A percentile compares a stretch with the other conserved stretches of the same genome.
Conservation (phyloP, 495 filamentous ascomycete genomes). For the Penicillium bialowiezense region DNA sequence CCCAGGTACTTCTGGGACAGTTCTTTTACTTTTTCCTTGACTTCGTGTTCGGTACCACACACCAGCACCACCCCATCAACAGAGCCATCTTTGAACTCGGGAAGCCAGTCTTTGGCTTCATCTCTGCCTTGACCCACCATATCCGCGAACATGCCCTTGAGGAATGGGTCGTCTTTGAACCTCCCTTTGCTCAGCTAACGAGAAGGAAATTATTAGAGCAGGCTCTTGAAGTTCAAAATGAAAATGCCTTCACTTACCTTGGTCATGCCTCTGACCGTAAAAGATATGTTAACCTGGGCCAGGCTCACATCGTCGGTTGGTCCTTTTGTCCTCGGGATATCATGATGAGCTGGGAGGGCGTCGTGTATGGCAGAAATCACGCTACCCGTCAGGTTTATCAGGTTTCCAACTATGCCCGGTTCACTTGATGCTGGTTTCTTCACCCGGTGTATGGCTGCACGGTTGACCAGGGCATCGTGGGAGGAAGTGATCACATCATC, state of each 20-base stretch:
- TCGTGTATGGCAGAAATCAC: background rate
- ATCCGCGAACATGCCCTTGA: conserved; percentile 8
- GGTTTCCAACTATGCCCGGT: background rate
- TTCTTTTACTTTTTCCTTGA: background rate
- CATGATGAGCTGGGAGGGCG: background rate
- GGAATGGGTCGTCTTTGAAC: conserved; percentile 18
- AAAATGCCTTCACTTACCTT: conserved; percentile 17
- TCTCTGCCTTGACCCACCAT: conserved; percentile 8
- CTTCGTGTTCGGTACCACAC: conserved; percentile 3
- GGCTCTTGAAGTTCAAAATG: background rate
- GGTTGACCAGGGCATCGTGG: conserved; percentile 13
- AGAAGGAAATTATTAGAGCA: background rate
- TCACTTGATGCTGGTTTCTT: conserved; percentile 2
- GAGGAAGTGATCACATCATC: conserved; percentile 24
- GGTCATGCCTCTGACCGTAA: conserved; percentile 25
- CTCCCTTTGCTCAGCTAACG: conserved; percentile 1
- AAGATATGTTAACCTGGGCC: conserved; percentile 26
- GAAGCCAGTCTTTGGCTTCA: conserved; percentile 1
- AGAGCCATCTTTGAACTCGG: conserved; percentile 4
- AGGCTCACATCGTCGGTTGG: conserved; percentile 7
- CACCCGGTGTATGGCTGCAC: conserved; percentile 5
- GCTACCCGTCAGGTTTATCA: background rate
- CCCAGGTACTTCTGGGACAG: conserved; percentile 4
- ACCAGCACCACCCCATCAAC: conserved; percentile 9
- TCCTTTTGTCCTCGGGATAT: background rate